Conservation (phyloP, 2,329 filamentous ascomycete genomes). For the Pezicula neosporulosa region DNA sequence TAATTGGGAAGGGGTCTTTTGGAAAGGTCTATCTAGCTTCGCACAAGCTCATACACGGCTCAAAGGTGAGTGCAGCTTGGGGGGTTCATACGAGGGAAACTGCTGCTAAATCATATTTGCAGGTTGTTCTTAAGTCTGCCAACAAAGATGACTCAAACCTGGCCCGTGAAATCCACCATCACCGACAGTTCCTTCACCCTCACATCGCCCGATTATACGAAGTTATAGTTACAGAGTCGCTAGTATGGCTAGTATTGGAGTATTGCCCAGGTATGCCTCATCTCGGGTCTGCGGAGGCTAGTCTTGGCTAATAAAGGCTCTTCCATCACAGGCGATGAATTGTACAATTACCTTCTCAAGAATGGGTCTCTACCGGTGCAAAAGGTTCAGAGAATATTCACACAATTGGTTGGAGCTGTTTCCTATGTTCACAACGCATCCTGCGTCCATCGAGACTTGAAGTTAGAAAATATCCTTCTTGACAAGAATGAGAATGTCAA, state of each 20-base stretch:
- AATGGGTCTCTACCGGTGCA: constrained; percentile 79
- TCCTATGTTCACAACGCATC: constrained; percentile 92
- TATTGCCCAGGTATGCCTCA: constrained; percentile 76
- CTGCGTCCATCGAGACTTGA: constrained; percentile 94
- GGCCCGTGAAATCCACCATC: constrained; percentile 95
- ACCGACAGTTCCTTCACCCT: constrained; percentile 94
- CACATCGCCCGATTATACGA: constrained; percentile 97
- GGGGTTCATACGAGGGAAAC: not conserved
- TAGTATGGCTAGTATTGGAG: constrained; percentile 96
- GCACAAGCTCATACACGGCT: constrained; percentile 97
- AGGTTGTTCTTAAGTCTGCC: constrained; percentile 98
- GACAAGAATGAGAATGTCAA: constrained; percentile 98
- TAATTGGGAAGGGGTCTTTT: constrained; percentile 97
- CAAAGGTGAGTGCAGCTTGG: constrained; percentile 63
- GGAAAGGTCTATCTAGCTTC: constrained; percentile 95
- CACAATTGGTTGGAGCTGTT: constrained; percentile 91
- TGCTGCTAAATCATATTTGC: constrained; percentile 14
- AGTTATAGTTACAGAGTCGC: constrained; percentile 90
- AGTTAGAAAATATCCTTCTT: constrained; percentile 92
- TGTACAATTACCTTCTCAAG: constrained; percentile 92
- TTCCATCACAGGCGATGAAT: constrained; percentile 70
- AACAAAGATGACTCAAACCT: constrained; percentile 95
- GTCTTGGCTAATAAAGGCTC: constrained; percentile 24
- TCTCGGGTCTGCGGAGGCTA: not conserved
- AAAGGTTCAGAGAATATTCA: constrained; percentile 94